Base-by-base conservation (phyloP, 257 asterid species). In the Anisodus acutangulus region DNA sequence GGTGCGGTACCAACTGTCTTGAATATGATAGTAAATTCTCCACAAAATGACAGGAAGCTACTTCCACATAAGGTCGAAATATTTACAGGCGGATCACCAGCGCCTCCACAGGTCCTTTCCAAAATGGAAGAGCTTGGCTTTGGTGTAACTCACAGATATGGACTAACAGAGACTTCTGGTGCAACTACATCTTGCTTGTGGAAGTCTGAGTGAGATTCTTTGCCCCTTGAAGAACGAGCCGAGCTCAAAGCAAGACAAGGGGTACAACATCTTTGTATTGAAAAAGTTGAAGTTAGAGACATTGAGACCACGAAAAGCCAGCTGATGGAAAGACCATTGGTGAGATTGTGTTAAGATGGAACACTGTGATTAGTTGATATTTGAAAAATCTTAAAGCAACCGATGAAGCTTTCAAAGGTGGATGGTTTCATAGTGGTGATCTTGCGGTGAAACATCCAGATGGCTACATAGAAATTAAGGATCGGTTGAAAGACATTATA, bases 201-300 rank as follows among this genome's bases (percentile, higher is more conserved):
- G 91, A 88, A 43, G 83, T 84, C 85, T 7, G 89, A 88, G 78
- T 88, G 91, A 89, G 89, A 88, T 78, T 84, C 80, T 17, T 64
- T 84, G 69, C 85, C 86, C n/a, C 72, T 59, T 0, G 85, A 39
- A 3, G 87, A 88, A 72, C 68, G 55, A 81, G 54, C 68, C 0
- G 55, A 54, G 82, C 59, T 71, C 53, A 86, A 88, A 85, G 66
- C 89, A 31, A 64, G 87, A 47, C 91, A 88, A 74, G 89, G 89
- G 55, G 79, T 70, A 2, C 2, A 45, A 2, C 13, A 9, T 41
- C 35, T 41, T 70, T 41, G 55, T 43, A 70, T 17, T 8, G 55
- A 70, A 43, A 1, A 43, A 41, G 55, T 69, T 69, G 54, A 41
- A 0, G 54, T 69, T 16, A 69, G 15, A 69, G 8, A 69, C 4